A percentile compares a stretch with the other conserved stretches of the same genome.
phyloP scores from a whole-genome alignment of 192 early-diverging fungal species.

The Coemansia sp. region DNA sequence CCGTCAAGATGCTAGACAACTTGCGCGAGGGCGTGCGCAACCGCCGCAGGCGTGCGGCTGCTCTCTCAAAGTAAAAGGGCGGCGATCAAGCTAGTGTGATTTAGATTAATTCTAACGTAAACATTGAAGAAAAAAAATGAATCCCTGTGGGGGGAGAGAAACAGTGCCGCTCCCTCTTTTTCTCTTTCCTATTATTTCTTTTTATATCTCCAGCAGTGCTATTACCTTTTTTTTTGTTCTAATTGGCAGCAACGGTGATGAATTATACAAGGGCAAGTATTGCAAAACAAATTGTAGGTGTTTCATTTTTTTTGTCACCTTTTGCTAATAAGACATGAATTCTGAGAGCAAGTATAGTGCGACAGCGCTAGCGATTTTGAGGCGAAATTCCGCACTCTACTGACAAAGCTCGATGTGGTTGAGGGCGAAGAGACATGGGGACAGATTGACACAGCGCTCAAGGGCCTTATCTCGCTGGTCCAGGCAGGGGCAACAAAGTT shows the following conservation, averaged over 20 bases:
- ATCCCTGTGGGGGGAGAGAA: neutral
- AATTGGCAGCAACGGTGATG: slow-evolving; percentile 21
- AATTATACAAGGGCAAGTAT: slow-evolving; percentile 47
- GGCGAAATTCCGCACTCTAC: slow-evolving; percentile 38
- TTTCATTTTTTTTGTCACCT: neutral
- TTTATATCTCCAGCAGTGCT: slow-evolving; percentile 2
- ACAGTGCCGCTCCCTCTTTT: neutral
- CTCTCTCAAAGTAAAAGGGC: neutral
- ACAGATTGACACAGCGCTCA: slow-evolving; percentile 59
- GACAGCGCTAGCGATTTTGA: slow-evolving; percentile 50
- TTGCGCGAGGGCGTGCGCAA: slow-evolving; percentile 71
- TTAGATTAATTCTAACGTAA: neutral
- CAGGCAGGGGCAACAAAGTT: slow-evolving; percentile 44
- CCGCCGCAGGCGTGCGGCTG: slow-evolving; percentile 55
- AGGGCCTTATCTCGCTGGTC: slow-evolving; percentile 45
- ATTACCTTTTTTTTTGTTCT: neutral
- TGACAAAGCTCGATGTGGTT: slow-evolving; percentile 42
- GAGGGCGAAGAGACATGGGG: slow-evolving; percentile 75
- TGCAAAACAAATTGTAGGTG: neutral
- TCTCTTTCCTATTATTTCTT: slow-evolving; percentile 1
- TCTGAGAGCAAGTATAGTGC: slow-evolving; percentile 36
- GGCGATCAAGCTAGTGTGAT: neutral
- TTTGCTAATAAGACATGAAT: slow-evolving; percentile 10
- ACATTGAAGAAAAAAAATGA: slow-evolving; percentile 4
- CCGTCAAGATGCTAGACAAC: slow-evolving; percentile 70